Percentiles rank a stretch among this genome's conserved stretches.
Evolutionary conservation across 108 stramenopile genomes (phyloP).

Genomic region (Epithemia pelagica): DNA sequence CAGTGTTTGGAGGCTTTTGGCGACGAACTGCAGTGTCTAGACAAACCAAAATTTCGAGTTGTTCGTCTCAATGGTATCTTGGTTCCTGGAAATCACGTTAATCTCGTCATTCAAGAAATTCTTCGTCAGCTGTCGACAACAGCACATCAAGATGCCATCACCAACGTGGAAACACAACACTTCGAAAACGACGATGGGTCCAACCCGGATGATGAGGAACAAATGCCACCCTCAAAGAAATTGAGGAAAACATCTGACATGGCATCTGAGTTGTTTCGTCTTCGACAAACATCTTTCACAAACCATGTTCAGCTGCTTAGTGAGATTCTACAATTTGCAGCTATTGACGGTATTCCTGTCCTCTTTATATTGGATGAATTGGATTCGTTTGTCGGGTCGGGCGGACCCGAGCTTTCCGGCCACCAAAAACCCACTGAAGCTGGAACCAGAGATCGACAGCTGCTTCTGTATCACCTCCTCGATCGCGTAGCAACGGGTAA

Average conservation of each 20-base stretch:
- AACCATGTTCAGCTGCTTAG: constrained; percentile 62
- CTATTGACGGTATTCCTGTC: constrained; percentile 68
- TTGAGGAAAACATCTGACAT: neutral
- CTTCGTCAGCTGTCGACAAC: constrained; percentile 68
- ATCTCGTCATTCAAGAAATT: constrained; percentile 57
- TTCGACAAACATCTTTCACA: constrained; percentile 4
- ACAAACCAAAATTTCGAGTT: constrained; percentile 37
- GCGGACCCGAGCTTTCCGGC: neutral
- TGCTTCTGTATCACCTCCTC: constrained; percentile 78
- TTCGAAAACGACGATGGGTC: neutral
- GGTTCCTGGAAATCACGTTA: constrained; percentile 60
- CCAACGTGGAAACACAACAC: constrained; percentile 7
- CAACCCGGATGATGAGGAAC: constrained; percentile 1
- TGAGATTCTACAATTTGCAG: constrained; percentile 56
- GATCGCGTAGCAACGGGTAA: constrained; percentile 74
- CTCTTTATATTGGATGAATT: constrained; percentile 71
- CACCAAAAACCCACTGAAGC: neutral
- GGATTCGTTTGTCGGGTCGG: constrained; percentile 47
- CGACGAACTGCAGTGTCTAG: constrained; percentile 11
- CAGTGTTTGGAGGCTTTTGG: constrained; percentile 46
- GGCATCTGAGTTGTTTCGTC: neutral
- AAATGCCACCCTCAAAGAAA: constrained; percentile 14
- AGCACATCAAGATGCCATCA: constrained; percentile 25
- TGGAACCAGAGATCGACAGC: constrained; percentile 39
- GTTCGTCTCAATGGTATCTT: constrained; percentile 64